Evolutionary conservation across 2,329 filamentous ascomycete species (phyloP), one percentile per base, ranked within the genome.

Genomic region (Fusarium devonianum): DNA sequence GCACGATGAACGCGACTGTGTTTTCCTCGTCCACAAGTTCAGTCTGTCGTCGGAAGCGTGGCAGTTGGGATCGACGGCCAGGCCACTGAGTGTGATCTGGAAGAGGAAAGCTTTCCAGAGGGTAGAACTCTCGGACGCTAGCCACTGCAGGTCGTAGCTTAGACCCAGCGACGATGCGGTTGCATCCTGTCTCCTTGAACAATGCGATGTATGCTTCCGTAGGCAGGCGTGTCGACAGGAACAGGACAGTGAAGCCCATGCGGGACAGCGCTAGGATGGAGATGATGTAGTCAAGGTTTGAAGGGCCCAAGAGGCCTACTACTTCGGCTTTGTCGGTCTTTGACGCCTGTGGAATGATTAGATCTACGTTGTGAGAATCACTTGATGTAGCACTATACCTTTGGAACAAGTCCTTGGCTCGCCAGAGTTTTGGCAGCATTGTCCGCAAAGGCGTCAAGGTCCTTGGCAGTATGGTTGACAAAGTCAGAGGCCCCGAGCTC

Each of bases 1-100:
- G 72, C 5, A 74, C 60, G 1, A 63, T 63, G 0, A 63, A 58
- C 0, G 60, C 61, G 0, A 58, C 37, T 4, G 62, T 63, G 2
- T 57, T 40, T 2, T 52, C 51, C 11, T 63, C 60, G 0, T 22
- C 30, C 5, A 60, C 58, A 0, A 58, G 58, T n/a, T n/a, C n/a
- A n/a, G n/a, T n/a, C n/a, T n/a, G n/a, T n/a, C n/a, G n/a, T n/a
- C n/a, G n/a, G n/a, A n/a, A n/a, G n/a, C n/a, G 4, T 26, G 49
- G 5, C 58, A 60, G 1, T 62, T 40, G 16, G 58, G 25, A 2
- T 47, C 30, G 8, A 63, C 53, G 30, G 1, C 33, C 14, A 1
- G 33, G 51, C 1, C 56, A 39, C 6, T 64, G 53, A 7, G 19
- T 41, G 0, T 42, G 40, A 14, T 44, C 33, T 0, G 64, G 8